phyloP scores from a whole-genome alignment of 768 basidiomycete species.

The Trametes meyenii region DNA sequence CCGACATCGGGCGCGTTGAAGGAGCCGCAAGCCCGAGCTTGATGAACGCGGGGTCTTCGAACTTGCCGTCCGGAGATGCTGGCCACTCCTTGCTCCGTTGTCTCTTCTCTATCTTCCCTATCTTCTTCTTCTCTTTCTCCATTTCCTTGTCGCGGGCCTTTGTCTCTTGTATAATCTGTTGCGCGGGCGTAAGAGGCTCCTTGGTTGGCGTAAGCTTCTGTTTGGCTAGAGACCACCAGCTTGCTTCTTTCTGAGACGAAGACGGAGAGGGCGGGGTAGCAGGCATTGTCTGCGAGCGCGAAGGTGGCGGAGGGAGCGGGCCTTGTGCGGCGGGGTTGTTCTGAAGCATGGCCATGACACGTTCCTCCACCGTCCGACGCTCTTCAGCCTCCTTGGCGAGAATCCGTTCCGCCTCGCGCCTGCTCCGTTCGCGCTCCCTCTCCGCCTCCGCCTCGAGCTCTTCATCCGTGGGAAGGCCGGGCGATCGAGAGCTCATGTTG shows the following conservation, averaged over 20 bases:
- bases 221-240: slow-evolving; percentile 81
- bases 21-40: slow-evolving; percentile 53
- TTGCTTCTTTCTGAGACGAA: slow-evolving; percentile 62
- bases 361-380: slow-evolving; percentile 63
- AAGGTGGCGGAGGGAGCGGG: slow-evolving; percentile 56
- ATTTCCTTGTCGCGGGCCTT: slow-evolving; percentile 66
- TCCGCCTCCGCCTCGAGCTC: slow-evolving; percentile 84
- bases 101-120: slow-evolving; percentile 27
- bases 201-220: slow-evolving; percentile 79
- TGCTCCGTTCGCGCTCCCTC: slow-evolving; percentile 71
- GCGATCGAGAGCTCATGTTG: slow-evolving; percentile 40
- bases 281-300: slow-evolving; percentile 52
- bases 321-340: slow-evolving; percentile 39
- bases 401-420: slow-evolving; percentile 79
- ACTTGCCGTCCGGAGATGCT: slow-evolving; percentile 52
- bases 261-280: slow-evolving; percentile 63
- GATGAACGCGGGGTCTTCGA: slow-evolving; percentile 57
- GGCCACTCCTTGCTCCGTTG: slow-evolving; percentile 53
- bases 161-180: slow-evolving; percentile 77
- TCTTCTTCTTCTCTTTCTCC: slow-evolving; percentile 45
- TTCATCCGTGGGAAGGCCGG: slow-evolving; percentile 62
- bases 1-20: slow-evolving; percentile 49
- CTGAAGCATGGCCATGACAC: slow-evolving; percentile 75
- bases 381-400: slow-evolving; percentile 72
- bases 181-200: slow-evolving; percentile 79